A percentile compares a stretch with the other conserved stretches of the same genome.
These are phyloP conservation scores for Alternaria sp. DNA, from an alignment of 2,329 filamentous ascomycete species.

Conservation along the genomic window DNA sequence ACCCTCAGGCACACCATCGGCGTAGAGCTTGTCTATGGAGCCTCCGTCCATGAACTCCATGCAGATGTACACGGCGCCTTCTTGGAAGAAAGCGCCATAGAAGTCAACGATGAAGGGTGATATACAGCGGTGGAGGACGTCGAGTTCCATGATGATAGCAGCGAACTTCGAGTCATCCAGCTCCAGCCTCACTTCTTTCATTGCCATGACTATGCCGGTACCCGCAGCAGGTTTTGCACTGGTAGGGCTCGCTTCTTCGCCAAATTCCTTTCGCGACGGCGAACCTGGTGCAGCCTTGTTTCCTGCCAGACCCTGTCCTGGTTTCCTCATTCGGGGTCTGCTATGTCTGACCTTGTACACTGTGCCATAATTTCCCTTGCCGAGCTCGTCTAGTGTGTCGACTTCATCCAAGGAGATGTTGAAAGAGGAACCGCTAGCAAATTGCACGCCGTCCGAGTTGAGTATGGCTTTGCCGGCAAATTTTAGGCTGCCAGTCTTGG, in stretches of 20 bases:
- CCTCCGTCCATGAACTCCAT: constrained; percentile 99
- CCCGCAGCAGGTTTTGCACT: constrained; percentile 54
- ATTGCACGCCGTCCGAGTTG: constrained; percentile 88
- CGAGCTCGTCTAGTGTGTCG: constrained; percentile 89
- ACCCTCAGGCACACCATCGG: constrained; percentile 85
- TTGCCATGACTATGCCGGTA: constrained; percentile 90
- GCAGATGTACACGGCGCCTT: constrained; percentile 98
- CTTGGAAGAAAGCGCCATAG: constrained; percentile 98
- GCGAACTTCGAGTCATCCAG: constrained; percentile 96
- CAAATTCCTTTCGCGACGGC: constrained; percentile 42
- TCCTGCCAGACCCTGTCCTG: constrained; percentile 67
- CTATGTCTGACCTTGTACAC: constrained; percentile 96
- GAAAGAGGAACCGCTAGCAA: constrained; percentile 87
- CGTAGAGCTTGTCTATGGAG: constrained; percentile 95
- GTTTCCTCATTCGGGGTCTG: constrained; percentile 69
- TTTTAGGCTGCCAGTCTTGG: constrained; percentile 87
- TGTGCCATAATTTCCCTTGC: constrained; percentile 97
- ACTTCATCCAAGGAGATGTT: constrained; percentile 96
- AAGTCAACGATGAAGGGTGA: constrained; percentile 99
- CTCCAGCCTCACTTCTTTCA: constrained; percentile 98
- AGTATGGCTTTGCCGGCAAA: constrained; percentile 94
- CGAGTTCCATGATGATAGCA: constrained; percentile 96
- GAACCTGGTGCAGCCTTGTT: constrained; percentile 58
- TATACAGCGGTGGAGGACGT: constrained; percentile 92
- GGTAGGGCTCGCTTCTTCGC: constrained; percentile 50